Base-by-base conservation (phyloP, 805 yeast genomes). In the Teunomyces tritomae region DNA sequence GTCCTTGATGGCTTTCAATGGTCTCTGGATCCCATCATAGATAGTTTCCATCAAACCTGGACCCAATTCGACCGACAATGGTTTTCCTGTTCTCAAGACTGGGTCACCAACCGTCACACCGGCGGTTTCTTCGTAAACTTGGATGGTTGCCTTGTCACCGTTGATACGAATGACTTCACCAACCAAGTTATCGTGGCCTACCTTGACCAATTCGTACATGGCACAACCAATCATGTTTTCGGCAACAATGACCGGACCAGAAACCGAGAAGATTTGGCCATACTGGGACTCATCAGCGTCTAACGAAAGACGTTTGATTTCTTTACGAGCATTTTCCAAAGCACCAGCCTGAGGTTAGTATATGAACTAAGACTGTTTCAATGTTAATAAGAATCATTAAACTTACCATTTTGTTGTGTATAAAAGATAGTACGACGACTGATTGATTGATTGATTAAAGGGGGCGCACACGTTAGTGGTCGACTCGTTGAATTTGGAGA, bases 61-160 rank as follows among this genome's bases (percentile, higher is more conserved):
- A 65, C 99, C 99, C 67, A 94, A 78, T 74, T 94, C 99, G 46
- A 94, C 99, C 45, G 97, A 90, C 59, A 94, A 78, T n/a, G 99
- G 99, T 72, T 94, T 90, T 55, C 99, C 99, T 5, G 99, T 94
- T 77, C 99, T 85, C 62, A 89, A 76, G 46, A 94, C 99, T 2
- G 99, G 99, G 68, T 94, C 99, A 63, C 99, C 99, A 41, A 94
- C 98, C 40, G 97, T 92, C 49, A 94, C 94, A 76, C 99, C 99
- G 1, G 98, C 96, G 40, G 99, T 94, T 73, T 94, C 99, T 77
- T 94, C 99, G 71, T 94, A 94, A 48, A 94, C 99, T 79, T 94
- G 99, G 62, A 94, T 89, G 42, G 99, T 94, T 50, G 97, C 97
- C 73, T 91, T 92, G 68, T 94, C 99, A 55, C 84, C 95, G 64